Percentiles rank a stretch among this genome's conserved stretches.
Conservation (phyloP, 306 rosid genomes). For the Trifolium subterraneum region DNA sequence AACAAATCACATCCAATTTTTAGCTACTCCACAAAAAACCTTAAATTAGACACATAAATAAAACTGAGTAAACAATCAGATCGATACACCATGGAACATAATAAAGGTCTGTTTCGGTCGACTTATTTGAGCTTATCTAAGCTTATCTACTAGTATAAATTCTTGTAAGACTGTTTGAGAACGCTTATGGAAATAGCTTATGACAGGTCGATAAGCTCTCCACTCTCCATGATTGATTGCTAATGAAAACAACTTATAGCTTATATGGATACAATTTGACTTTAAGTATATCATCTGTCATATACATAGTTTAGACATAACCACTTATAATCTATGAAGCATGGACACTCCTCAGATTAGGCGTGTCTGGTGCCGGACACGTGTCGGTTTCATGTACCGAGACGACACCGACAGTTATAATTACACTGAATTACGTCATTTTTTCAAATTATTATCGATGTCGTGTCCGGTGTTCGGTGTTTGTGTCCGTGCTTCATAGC, state of each 20-base stretch:
- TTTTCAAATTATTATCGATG: no score
- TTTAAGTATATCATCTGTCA: neutral
- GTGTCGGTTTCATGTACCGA: no score
- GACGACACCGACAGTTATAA: no score
- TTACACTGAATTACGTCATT: no score
- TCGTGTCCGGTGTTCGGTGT: no score
- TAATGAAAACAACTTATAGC: neutral
- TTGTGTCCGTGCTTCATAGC: no score
- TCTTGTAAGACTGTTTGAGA: neutral
- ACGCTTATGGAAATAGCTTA: neutral
- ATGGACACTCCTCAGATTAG: no score
- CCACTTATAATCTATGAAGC: neutral
- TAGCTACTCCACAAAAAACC: conserved; percentile 41
- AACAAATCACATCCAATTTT: conserved; percentile 35
- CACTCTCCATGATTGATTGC: neutral
- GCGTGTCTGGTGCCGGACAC: no score
- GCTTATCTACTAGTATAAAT: neutral
- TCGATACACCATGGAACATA: conserved; percentile 6
- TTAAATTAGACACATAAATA: conserved; percentile 17
- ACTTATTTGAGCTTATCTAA: neutral
- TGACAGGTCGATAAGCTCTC: neutral
- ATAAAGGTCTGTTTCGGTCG: neutral
- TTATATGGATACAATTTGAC: neutral
- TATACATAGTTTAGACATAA: neutral
- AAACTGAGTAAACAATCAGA: conserved; percentile 7